Evolutionary conservation across 2,329 filamentous ascomycete species (phyloP).

Genomic region (Lasiodiplodia citricola): DNA sequence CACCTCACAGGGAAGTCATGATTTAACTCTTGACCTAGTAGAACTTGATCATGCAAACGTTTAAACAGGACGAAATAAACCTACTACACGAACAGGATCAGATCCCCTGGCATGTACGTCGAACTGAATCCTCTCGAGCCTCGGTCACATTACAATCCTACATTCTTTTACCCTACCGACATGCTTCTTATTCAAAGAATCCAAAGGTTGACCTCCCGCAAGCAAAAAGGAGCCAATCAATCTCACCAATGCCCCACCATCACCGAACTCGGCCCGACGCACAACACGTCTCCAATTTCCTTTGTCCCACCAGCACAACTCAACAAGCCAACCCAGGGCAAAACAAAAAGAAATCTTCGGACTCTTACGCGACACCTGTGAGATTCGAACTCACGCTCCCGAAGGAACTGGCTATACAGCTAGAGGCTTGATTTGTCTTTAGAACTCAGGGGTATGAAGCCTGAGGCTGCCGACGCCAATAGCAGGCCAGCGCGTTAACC

Average conservation of each 20-base stretch:
- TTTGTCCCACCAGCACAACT: not conserved
- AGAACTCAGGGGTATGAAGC: not conserved
- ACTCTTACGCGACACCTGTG: conserved; percentile 29
- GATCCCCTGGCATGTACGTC: too few species aligned
- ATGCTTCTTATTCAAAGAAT: not conserved
- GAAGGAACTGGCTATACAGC: conserved; percentile 31
- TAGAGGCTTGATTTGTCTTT: not conserved
- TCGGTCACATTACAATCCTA: too few species aligned
- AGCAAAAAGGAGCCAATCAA: not conserved
- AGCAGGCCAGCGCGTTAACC: conserved; percentile 33
- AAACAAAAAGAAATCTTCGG: conserved; percentile 13
- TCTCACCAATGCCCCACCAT: not conserved
- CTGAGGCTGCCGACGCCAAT: not conserved
- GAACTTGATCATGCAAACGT: too few species aligned
- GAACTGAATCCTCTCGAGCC: too few species aligned
- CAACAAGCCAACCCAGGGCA: not conserved
- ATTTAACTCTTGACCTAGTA: too few species aligned
- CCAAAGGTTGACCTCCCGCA: not conserved
- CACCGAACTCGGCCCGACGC: not conserved
- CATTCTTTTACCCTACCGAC: too few species aligned
- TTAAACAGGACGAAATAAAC: too few species aligned
- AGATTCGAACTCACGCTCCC: conserved; percentile 34
- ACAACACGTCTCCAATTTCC: not conserved
- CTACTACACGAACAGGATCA: too few species aligned
- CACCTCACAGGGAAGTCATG: too few species aligned